phyloP scores from a whole-genome alignment of 2,329 filamentous ascomycete species.

The Escovopsis weberi region DNA sequence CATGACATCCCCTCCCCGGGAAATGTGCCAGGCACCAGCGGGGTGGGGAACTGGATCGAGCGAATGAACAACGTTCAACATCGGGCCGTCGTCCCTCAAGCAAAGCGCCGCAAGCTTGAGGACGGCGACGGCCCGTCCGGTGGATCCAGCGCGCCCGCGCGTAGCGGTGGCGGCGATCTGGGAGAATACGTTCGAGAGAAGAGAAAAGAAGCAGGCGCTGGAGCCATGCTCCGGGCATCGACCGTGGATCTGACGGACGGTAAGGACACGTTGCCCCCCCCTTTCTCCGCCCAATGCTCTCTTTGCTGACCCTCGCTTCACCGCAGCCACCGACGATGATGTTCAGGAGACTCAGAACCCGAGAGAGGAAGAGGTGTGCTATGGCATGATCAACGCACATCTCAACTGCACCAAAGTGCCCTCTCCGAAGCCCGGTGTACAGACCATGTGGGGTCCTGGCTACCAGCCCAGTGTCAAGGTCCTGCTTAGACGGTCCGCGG shows the following conservation, averaged over 20 bases:
- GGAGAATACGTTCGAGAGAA: constrained; percentile 53
- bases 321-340: constrained; percentile 38
- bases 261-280: constrained; percentile 13
- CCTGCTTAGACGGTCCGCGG: constrained; percentile 44
- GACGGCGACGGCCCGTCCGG: constrained; percentile 28
- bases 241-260: constrained; percentile 46
- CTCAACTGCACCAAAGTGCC: constrained; percentile 57
- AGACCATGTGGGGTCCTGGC: constrained; percentile 39
- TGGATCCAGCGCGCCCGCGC: constrained; percentile 16
- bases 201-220: constrained; percentile 26
- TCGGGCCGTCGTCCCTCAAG: constrained; percentile 41
- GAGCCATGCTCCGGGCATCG: constrained; percentile 17
- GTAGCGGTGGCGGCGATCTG: constrained; percentile 39
- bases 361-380: constrained; percentile 61
- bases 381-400: constrained; percentile 57
- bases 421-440: constrained; percentile 47
- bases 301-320: constrained; percentile 5
- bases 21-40: constrained; percentile 10
- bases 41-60: constrained; percentile 53
- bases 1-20: constrained; percentile 4
- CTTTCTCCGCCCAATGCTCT: constrained; percentile 5
- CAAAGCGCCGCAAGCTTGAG: constrained; percentile 50
- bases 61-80: constrained; percentile 60
- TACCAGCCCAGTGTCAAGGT: constrained; percentile 67
- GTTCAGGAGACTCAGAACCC: constrained; percentile 42